Conservation (phyloP, 1,284 basidiomycete species). For the Peniophora sp. region DNA sequence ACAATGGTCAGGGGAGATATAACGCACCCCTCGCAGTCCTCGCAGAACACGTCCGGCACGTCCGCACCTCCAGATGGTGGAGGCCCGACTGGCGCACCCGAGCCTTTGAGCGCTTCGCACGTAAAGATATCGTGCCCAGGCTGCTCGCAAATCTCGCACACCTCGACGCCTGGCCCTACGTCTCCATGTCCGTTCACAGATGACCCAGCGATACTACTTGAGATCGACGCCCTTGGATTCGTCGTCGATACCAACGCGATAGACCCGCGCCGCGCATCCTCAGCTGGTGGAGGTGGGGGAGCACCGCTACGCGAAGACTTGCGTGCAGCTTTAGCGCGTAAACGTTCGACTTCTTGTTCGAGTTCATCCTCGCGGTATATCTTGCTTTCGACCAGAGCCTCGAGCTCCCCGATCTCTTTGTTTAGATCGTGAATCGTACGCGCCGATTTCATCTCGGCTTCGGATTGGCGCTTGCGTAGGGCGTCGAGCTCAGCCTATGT, state of each 20-base stretch:
- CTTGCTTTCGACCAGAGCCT: constrained; percentile 74
- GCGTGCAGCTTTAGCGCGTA: constrained; percentile 37
- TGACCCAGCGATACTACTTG: background rate
- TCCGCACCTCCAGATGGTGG: constrained; percentile 5
- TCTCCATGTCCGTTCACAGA: constrained; percentile 19
- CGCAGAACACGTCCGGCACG: constrained; percentile 46
- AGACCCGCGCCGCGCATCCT: too few species aligned
- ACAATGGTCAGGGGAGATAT: too few species aligned
- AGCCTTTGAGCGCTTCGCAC: constrained; percentile 53
- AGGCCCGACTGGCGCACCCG: constrained; percentile 15
- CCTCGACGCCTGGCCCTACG: constrained; percentile 20
- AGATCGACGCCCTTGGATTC: constrained; percentile 26
- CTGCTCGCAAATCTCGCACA: constrained; percentile 81
- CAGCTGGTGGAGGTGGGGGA: too few species aligned
- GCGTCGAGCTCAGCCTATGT: constrained; percentile 49
- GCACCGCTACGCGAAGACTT: constrained; percentile 31
- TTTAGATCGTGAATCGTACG: constrained; percentile 76
- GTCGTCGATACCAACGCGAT: constrained; percentile 10
- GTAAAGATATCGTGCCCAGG: constrained; percentile 79
- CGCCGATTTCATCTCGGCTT: constrained; percentile 66
- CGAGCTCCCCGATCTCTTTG: constrained; percentile 86
- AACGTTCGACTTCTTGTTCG: constrained; percentile 74
- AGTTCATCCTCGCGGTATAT: constrained; percentile 94
- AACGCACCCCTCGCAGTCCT: constrained; percentile 52
- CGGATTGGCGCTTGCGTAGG: constrained; percentile 57